Conservation (phyloP, 208 protist species). For the Wallacemonas sp. region DNA sequence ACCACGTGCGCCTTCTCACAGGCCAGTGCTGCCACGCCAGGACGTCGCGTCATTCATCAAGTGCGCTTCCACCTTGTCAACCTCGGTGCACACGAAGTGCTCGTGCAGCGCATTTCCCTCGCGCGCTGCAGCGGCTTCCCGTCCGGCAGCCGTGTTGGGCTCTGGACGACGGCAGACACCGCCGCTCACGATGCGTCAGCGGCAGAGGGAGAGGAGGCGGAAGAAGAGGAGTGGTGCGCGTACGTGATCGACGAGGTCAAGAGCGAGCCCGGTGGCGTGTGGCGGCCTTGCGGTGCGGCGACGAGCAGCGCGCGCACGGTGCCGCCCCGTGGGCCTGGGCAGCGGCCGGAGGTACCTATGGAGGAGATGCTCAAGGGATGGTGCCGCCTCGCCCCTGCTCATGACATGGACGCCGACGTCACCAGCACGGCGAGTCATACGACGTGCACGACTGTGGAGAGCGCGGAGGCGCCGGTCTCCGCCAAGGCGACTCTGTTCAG, state of each 20-base stretch:
- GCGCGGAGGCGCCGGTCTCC: no score
- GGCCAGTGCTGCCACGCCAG: neutral
- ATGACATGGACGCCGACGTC: no score
- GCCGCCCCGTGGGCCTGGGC: no score
- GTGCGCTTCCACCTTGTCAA: conserved; percentile 20
- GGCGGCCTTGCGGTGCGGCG: neutral
- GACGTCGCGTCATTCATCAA: conserved; percentile 6
- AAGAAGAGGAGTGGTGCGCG: conserved; percentile 20
- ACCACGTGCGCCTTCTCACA: conserved; percentile 10
- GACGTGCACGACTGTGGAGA: no score
- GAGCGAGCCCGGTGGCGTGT: neutral
- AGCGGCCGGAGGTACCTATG: no score
- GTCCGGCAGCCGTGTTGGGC: neutral
- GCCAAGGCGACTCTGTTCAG: neutral
- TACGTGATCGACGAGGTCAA: conserved; percentile 13
- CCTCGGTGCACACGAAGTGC: conserved; percentile 4
- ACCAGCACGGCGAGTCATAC: no score
- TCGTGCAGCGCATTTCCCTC: conserved; percentile 18
- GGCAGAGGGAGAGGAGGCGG: conserved; percentile 14
- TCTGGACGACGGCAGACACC: conserved; percentile 11
- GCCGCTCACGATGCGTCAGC: neutral
- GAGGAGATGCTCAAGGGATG: conserved; percentile 4
- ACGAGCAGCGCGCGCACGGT: no score
- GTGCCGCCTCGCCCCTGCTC: neutral
- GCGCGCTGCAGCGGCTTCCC: conserved; percentile 5